Evolutionary conservation across 495 filamentous ascomycete genomes (phyloP).

Genomic region (Aspergillus haitiensis): DNA sequence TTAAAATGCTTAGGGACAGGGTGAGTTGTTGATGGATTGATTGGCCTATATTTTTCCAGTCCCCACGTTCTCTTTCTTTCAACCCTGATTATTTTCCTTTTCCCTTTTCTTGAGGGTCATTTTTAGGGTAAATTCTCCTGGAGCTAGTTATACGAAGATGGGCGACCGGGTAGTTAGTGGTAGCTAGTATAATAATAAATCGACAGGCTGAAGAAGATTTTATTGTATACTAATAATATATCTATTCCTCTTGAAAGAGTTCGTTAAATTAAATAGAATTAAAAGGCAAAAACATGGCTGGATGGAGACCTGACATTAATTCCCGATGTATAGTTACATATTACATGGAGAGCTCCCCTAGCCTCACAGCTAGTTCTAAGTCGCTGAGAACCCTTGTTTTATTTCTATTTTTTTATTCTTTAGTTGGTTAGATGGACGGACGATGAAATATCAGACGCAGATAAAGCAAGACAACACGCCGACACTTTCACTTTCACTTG

Average conservation of each 20-base stretch:
- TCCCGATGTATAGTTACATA: neutral
- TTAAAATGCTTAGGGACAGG: neutral
- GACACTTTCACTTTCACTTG: neutral
- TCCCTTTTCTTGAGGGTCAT: neutral
- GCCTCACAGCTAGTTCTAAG: neutral
- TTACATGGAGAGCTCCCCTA: neutral
- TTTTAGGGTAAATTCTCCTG: neutral
- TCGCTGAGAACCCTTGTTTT: too few relatives aligned
- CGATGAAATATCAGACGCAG: neutral
- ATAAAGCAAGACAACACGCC: neutral
- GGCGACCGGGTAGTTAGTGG: neutral
- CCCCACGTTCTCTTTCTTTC: slow-evolving; percentile 17
- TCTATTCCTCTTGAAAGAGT: neutral
- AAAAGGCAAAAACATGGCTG: neutral
- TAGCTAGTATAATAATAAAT: neutral
- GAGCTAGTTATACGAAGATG: neutral
- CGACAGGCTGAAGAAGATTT: neutral
- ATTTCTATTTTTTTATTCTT: too few relatives aligned
- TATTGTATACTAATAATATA: too few relatives aligned
- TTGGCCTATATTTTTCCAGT: slow-evolving; percentile 9
- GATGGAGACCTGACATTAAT: neutral
- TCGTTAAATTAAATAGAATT: neutral
- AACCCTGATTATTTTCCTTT: neutral
- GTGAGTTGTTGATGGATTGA: neutral
- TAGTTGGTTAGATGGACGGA: too few relatives aligned